Percentiles rank a stretch among this genome's conserved stretches.
Evolutionary conservation across 1,284 basidiomycete genomes (phyloP).

Genomic region (Puccinia sorghi): DNA sequence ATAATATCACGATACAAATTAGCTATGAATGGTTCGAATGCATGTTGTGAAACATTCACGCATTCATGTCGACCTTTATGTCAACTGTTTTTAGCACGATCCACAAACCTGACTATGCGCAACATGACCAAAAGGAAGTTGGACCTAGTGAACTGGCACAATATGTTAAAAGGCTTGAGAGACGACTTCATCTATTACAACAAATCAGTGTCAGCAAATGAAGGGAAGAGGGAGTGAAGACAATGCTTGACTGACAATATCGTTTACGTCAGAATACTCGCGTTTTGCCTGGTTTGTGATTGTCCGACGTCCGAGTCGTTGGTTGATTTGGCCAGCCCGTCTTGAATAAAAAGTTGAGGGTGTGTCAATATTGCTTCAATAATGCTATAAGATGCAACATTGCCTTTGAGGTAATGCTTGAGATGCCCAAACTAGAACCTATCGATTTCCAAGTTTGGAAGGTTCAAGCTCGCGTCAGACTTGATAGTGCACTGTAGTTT

Average conservation of each 20-base stretch:
- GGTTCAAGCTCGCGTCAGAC: slow-evolving; percentile 16
- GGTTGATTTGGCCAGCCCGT: too few species aligned
- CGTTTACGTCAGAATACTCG: too few species aligned
- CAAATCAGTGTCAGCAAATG: not conserved
- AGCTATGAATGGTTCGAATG: not conserved
- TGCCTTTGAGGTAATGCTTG: slow-evolving; percentile 6
- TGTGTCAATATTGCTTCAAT: slow-evolving; percentile 28
- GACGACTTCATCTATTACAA: not conserved
- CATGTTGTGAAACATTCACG: slow-evolving; percentile 58
- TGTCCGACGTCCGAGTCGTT: too few species aligned
- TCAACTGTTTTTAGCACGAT: slow-evolving; percentile 98
- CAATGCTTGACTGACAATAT: not conserved
- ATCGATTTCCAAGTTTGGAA: slow-evolving; percentile 41
- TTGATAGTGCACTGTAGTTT: not conserved
- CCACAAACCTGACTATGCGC: slow-evolving; percentile 24
- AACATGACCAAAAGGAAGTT: slow-evolving; percentile 19
- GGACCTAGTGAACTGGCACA: slow-evolving; percentile 37
- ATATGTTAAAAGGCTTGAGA: slow-evolving; percentile 33
- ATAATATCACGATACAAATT: slow-evolving; percentile 5
- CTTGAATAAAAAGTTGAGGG: slow-evolving; percentile 43
- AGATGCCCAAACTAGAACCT: slow-evolving; percentile 23
- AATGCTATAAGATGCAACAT: slow-evolving; percentile 1
- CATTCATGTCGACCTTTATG: slow-evolving; percentile 92
- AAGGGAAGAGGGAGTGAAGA: not conserved
- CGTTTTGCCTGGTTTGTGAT: not conserved